Percentiles rank a stretch among this genome's conserved stretches.
Conservation (phyloP, 2,329 filamentous ascomycete species). For the Bipolaris bicolor region DNA sequence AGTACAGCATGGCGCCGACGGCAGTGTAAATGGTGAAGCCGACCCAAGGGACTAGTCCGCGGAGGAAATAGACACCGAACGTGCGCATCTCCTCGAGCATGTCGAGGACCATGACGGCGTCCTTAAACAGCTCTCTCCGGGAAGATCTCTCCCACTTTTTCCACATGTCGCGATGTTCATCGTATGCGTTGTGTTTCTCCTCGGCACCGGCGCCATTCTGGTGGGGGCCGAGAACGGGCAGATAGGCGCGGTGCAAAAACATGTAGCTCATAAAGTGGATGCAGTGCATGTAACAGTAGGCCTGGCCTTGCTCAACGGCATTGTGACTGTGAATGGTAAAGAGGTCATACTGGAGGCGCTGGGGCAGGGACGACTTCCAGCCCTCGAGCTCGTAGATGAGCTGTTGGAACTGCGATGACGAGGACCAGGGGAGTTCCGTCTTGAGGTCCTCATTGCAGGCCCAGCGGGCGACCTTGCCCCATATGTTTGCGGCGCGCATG, state of each 20-base stretch:
- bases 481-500: conserved; percentile 50
- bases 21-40: conserved; percentile 52
- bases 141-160: conserved; percentile 47
- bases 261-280: conserved; percentile 53
- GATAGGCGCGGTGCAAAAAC: conserved; percentile 51
- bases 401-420: conserved; percentile 45
- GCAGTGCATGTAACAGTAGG: conserved; percentile 52
- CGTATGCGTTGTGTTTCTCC: conserved; percentile 41
- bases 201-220: conserved; percentile 35
- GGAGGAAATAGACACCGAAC: conserved; percentile 50
- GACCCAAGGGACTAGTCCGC: conserved; percentile 51
- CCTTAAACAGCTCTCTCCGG: conserved; percentile 45
- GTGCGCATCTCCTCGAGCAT: conserved; percentile 52
- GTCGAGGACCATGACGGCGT: conserved; percentile 47
- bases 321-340: conserved; percentile 51
- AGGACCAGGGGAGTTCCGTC: conserved; percentile 46
- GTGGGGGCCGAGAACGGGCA: conserved; percentile 47
- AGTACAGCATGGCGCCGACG: conserved; percentile 50
- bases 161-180: conserved; percentile 45
- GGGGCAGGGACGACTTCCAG: conserved; percentile 46
- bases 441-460: conserved; percentile 48
- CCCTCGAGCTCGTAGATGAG: conserved; percentile 44
- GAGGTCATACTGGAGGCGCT: conserved; percentile 47
- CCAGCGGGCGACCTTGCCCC: conserved; percentile 52
- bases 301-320: conserved; percentile 51